Conservation (phyloP, 352 stramenopile species). For the Globisporangium uncinulatum region DNA sequence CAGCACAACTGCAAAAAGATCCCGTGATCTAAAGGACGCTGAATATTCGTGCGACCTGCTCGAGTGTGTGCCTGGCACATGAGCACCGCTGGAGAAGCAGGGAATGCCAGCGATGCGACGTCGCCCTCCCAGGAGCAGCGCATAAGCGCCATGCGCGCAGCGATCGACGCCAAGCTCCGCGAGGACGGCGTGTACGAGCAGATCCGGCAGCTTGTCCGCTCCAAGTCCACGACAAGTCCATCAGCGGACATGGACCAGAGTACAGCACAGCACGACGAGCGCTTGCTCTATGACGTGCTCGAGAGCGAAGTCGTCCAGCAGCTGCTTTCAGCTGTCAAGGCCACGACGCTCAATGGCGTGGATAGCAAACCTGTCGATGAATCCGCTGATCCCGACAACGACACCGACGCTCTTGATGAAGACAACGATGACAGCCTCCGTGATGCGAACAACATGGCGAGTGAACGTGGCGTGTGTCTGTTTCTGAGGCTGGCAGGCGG, state of each 20-base stretch:
- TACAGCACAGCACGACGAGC: constrained; percentile 19
- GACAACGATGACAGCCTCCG: not conserved
- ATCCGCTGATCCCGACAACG: not conserved
- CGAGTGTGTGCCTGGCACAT: too few relatives aligned
- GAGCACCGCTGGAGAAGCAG: not conserved
- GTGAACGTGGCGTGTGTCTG: constrained; percentile 23
- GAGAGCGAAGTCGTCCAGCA: constrained; percentile 76
- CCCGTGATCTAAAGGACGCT: too few relatives aligned
- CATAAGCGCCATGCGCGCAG: constrained; percentile 44
- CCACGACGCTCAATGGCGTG: constrained; percentile 13
- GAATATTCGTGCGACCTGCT: too few relatives aligned
- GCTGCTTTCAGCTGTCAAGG: constrained; percentile 38
- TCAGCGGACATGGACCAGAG: not conserved
- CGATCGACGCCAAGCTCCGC: constrained; percentile 68
- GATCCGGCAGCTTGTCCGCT: constrained; percentile 53
- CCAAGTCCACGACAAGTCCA: constrained; percentile 10
- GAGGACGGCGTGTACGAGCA: constrained; percentile 77
- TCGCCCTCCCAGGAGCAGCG: constrained; percentile 16
- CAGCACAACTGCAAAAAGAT: not conserved
- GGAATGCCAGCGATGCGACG: not conserved
- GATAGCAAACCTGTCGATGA: not conserved
- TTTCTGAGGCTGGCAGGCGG: constrained; percentile 55
- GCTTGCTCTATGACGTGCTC: constrained; percentile 52
- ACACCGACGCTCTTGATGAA: not conserved
- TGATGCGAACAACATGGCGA: not conserved